Evolutionary conservation across 306 rosid species (phyloP), one percentile per base, ranked within the genome.

Genomic region (Acacia melanoxylon): DNA sequence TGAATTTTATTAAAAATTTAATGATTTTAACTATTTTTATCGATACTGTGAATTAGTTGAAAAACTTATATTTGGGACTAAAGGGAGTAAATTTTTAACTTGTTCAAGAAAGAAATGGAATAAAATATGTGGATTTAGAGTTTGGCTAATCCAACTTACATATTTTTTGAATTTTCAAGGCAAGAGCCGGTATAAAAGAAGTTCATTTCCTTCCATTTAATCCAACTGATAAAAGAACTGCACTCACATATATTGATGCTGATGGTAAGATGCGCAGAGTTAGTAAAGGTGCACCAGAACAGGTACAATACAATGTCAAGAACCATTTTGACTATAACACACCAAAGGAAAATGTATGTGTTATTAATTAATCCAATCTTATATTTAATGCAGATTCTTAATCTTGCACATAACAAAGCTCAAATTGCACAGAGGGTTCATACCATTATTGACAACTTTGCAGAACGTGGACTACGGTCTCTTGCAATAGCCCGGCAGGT

Each of bases 201-300:
- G 80, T 92, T 84, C 97, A 92, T 74, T 92, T 92, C 84, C 97
- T 92, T 75, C 94, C 97, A n/a, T 92, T 92, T 79, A 92, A 89
- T 85, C 94, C 94, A 52, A 89, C 90, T 6, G 93, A 89, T 77
- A 92, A 90, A 81, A 92, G 94, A 85, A 92, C 93, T 70, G 94
- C 97, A 61, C 94, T 90, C 75, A 86, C 97, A 67, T 92, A 90
- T 73, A 49, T 75, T 46, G 94, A 90, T 84, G 88, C 78, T 48
- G 42, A 76, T 61, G 93, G 92, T 77, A 89, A 85, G 35, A 89
- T 88, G 91, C 92, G 89, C 31, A 89, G 97, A 79, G 94, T 86
- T 40, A 90, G 97, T 80, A 92, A 92, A 87, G 97, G 97, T 73
- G 94, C 97, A 83, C 94, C 93, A 35, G 97, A 90, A 76, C 93